Evolutionary conservation across 1,284 basidiomycete species (phyloP), one percentile per base, ranked within the genome.

Genomic region (Hymenochaete sp.): DNA sequence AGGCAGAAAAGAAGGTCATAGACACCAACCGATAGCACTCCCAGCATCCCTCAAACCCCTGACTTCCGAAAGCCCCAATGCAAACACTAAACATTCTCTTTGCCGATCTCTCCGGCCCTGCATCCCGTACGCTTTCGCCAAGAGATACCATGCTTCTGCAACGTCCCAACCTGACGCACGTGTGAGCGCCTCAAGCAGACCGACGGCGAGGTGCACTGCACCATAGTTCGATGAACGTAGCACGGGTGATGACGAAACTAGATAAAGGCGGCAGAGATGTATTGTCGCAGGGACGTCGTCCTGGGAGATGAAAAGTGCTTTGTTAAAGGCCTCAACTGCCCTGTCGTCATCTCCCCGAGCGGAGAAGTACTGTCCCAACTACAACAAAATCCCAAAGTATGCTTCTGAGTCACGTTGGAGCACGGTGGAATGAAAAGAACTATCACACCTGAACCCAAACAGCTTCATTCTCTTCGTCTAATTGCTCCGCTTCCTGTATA

Each of bases 401-500:
- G 28, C 28, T 31, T 31, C 28, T 10, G 14, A 31, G 9, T 31
- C 40, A 10, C 25, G 36, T 36, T 22, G 41, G 36, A 22, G 36
- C 14, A 33, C 11, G 5, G 40, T n/a, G n/a, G 50, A 38, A 27
- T 50, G 37, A 29, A 47, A 28, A 33, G 14, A 13, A 35, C n/a
- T 33, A 8, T 61, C 73, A 42, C 53, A 89, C 87, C 73, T 95
- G 93, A 6, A 95, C 85, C 93, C 93, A 98, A 10, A 98, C 90
- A 26, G 79, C 82, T 1, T 92, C 79, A 59, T 93, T 90, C 28
- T 78, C 75, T 50, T 90, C 83, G 59, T 95, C 89, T 51, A 82
- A 72, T 4, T 84, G 79, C 61, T 99, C 95, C 0, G 95, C 96
- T 64, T 99, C 95, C 59, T 93, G 89, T 40, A 98, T 92, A 2